A percentile compares a stretch with the other conserved stretches of the same genome.
These are phyloP conservation scores for Pachysandra terminalis DNA, from an alignment of 164 flowering plant genomes.

Conservation along the genomic window DNA sequence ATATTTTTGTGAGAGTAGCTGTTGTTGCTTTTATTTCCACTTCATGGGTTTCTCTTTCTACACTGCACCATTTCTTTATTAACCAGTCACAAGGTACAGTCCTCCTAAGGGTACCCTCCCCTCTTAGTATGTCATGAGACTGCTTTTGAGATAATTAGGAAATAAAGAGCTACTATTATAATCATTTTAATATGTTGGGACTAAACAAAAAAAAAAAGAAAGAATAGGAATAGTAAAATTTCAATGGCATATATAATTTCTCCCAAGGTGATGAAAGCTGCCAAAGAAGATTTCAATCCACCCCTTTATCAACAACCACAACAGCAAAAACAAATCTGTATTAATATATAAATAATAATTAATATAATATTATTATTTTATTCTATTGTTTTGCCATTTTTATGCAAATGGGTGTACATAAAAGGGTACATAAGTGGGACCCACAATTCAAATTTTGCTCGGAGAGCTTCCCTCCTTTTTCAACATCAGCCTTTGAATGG, in stretches of 20 bases:
- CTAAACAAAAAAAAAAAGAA: constrained; percentile 4
- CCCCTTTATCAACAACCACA: constrained; percentile 11
- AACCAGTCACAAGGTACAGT: constrained; percentile 18
- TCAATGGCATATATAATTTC: constrained; percentile 11
- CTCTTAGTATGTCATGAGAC: constrained; percentile 2
- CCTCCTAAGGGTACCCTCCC: constrained; percentile 6
- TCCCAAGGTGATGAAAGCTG: constrained; percentile 34
- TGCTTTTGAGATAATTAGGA: constrained; percentile 2
- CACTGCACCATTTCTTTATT: constrained; percentile 19
- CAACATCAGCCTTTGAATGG: constrained; percentile 36
- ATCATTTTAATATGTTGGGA: constrained; percentile 15
- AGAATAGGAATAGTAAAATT: not conserved
- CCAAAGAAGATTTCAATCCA: constrained; percentile 27
- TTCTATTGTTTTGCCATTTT: constrained; percentile 15
- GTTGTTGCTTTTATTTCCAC: constrained; percentile 18
- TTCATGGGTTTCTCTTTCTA: constrained; percentile 24
- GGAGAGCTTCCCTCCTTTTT: constrained; percentile 21
- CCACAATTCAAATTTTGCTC: constrained; percentile 22
- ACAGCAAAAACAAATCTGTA: not conserved
- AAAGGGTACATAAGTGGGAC: constrained; percentile 16
- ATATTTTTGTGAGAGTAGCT: constrained; percentile 8
- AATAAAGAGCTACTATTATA: not conserved
- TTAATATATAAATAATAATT: not conserved
- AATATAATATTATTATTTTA: not conserved
- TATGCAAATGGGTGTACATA: constrained; percentile 17